Base-by-base conservation (phyloP, 2,329 filamentous ascomycete genomes). In the Colletotrichum endophyticum region DNA sequence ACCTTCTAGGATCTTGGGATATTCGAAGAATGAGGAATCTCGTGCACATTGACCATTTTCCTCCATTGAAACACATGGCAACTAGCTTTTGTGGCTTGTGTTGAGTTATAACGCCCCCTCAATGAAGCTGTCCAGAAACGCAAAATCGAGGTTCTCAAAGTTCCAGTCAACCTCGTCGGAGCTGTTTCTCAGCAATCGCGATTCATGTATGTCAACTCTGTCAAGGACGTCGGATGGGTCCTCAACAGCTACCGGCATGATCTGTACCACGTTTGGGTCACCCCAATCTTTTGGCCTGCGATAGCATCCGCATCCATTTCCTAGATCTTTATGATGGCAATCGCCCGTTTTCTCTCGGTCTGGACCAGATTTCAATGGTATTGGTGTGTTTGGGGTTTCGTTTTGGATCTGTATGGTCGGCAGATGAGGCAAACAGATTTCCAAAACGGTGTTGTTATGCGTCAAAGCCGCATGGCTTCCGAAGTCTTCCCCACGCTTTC, bases 151-250 rank as follows among this genome's bases (percentile, higher is more conserved):
- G 19, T 59, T 66, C 19, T 72, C 22, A 3, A 77, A 36, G 8
- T 66, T 32, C 75, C 75, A 77, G n/a, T 72, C 34, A 16, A 30
- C 57, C 56, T 53, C 49, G 9, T 4, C 5, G 12, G 30, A 12
- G 12, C 16, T 27, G 7, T 22, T 12, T 30, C 11, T 49, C 44
- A 6, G 44, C 22, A 25, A 19, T 12, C 6, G 8, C 22, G 19
- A 53, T 22, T 22, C 9, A 19, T 19, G 13, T 81, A 80, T 13
- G 66, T 22, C 78, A 67, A 83, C 81, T 34, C 61, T 34, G 62
- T 49, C n/a, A 49, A 49, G 44, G 9, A 22, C 44, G 19, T 49
- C 11, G 9, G 44, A 22, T 6, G 19, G 44, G 44, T 11, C 32
- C 9, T 57, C 44, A n/a, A 57, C 15, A 36, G n/a, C 22, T 8